Evolutionary conservation across 116 monocot species (phyloP).

Genomic region (Dioscorea cayenensis): DNA sequence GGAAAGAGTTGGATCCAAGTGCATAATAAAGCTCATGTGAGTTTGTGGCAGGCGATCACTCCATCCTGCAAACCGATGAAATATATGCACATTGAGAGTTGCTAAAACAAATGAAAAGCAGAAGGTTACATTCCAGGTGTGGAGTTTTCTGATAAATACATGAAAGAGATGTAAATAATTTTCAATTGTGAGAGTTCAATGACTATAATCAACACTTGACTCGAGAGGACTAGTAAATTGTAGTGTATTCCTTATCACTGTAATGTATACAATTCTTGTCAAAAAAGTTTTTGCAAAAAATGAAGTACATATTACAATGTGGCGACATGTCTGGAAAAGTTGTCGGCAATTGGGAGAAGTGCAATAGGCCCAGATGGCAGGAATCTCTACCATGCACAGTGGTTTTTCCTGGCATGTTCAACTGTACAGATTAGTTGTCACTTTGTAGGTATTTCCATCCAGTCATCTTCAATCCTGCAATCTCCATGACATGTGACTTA

Average conservation of each 20-base stretch:
- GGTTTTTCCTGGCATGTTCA: constrained; percentile 61
- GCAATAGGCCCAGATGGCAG: constrained; percentile 96
- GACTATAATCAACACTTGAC: no score
- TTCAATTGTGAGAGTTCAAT: no score
- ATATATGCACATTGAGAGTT: constrained; percentile 17
- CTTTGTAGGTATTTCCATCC: constrained; percentile 87
- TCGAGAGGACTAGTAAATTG: no score
- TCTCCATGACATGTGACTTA: constrained; percentile 78
- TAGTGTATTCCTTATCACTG: no score
- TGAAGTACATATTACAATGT: no score
- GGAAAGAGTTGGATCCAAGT: constrained; percentile 47
- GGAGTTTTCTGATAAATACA: background rate
- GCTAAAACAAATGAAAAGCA: constrained; percentile 23
- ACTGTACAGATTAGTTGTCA: constrained; percentile 95
- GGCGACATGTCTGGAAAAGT: constrained; percentile 10
- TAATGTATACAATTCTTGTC: no score
- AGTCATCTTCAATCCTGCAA: constrained; percentile 65
- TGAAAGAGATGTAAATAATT: background rate
- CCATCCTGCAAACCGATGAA: constrained; percentile 29
- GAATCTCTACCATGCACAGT: constrained; percentile 98
- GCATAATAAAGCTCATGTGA: constrained; percentile 18
- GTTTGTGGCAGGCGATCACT: constrained; percentile 28
- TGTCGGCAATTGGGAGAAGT: constrained; percentile 78
- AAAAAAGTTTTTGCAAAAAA: no score
- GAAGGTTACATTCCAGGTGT: constrained; percentile 12